A percentile compares a stretch with the other conserved stretches of the same genome.
These are phyloP conservation scores for Peronospora destructor DNA, from an alignment of 352 stramenopile species.

Conservation along the genomic window DNA sequence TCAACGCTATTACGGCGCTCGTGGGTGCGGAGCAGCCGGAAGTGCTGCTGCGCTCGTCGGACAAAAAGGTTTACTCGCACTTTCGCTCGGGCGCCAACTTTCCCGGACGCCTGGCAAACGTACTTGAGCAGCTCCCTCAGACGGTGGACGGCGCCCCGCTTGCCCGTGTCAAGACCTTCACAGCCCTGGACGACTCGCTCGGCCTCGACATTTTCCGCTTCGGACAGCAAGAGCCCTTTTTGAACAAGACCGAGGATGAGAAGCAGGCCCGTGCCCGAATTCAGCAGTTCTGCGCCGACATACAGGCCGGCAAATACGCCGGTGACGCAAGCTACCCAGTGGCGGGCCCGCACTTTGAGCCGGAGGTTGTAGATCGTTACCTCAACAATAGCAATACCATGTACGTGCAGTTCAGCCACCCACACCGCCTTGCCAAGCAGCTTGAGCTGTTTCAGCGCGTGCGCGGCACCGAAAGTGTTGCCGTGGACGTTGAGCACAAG, in stretches of 20 bases:
- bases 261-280: slow-evolving; percentile 47
- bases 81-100: slow-evolving; percentile 77
- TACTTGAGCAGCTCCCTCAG: slow-evolving; percentile 63
- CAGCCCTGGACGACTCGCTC: slow-evolving; percentile 74
- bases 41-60: slow-evolving; percentile 70
- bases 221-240: slow-evolving; percentile 67
- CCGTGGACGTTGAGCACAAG: slow-evolving; percentile 72
- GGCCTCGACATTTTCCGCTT: slow-evolving; percentile 86
- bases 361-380: slow-evolving; percentile 55
- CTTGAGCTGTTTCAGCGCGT: slow-evolving; percentile 64
- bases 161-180: slow-evolving; percentile 88
- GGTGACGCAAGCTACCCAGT: slow-evolving; percentile 45
- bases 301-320: slow-evolving; percentile 70
- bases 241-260: slow-evolving; percentile 48
- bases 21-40: slow-evolving; percentile 70
- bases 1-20: slow-evolving; percentile 83
- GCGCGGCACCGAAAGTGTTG: slow-evolving; percentile 65
- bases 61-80: slow-evolving; percentile 76
- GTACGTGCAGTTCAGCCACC: slow-evolving; percentile 80
- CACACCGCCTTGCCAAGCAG: slow-evolving; percentile 60
- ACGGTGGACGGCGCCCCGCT: slow-evolving; percentile 55
- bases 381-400: slow-evolving; percentile 69
- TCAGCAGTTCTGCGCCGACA: slow-evolving; percentile 59
- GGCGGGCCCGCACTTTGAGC: slow-evolving; percentile 52
- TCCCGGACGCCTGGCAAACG: slow-evolving; percentile 60